Evolutionary conservation across 805 yeast genomes (phyloP), one percentile per base, ranked within the genome.

Genomic region (Cephaloascus albidus): DNA sequence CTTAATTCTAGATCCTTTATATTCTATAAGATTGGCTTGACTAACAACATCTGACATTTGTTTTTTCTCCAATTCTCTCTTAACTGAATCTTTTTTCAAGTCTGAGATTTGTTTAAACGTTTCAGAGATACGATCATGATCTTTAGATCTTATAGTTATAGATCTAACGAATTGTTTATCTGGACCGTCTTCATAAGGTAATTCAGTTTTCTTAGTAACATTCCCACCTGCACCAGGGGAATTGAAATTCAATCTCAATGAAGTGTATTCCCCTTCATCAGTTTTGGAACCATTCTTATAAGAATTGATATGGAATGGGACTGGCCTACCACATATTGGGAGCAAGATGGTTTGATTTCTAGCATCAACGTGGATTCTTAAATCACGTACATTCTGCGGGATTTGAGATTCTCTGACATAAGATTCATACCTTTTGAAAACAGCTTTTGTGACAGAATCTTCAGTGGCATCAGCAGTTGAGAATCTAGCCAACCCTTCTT

Each of bases 221-320:
- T 77, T 73, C 36, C 86, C 86, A 44, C 85, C 85, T 35, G 76
- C 77, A 52, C 96, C 97, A 1, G 98, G 97, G 2, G 96, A 81
- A 58, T 89, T 80, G 70, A 90, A 87, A 58, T 90, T 90, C 54
- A 90, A 71, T 60, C 98, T 78, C 52, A 90, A 58, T 54, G 85
- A 89, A 1, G 96, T 88, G 58, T 76, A 88, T 49, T 89, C 97
- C 39, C 97, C 97, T 67, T 93, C 97, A 54, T 93, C 98, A 46
- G 82, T 86, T 54, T 88, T 89, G 10, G 95, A 84, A 37, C 96
- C 97, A 55, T 86, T 89, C 54, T 89, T 90, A 65, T 85, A 89
- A 3, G 97, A 71, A 58, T 87, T 87, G 54, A 90, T 88, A 58
- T 90, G 98, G 70, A 93, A 90, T 18, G 98, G 98, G 38, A 93